phyloP scores from a whole-genome alignment of 2,329 filamentous ascomycete species.

The Talaromyces sp. region DNA sequence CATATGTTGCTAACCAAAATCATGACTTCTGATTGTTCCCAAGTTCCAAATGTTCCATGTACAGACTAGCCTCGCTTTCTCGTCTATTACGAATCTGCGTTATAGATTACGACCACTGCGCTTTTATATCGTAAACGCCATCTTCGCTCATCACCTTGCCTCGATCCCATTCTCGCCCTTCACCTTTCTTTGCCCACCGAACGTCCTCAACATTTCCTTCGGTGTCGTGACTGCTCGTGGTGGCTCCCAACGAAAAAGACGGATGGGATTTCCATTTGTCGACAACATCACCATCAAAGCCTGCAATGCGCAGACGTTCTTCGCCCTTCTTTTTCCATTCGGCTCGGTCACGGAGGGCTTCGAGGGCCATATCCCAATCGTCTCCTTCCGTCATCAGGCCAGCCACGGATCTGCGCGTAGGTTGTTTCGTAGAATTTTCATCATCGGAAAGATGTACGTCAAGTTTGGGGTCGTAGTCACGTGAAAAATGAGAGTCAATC shows the following conservation, averaged over 20 bases:
- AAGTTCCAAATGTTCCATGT: neutral
- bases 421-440: conserved; percentile 58
- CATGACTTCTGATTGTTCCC: neutral
- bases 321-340: conserved; percentile 72
- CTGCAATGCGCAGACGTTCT: conserved; percentile 69
- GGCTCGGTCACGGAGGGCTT: conserved; percentile 73
- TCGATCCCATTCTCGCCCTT: conserved; percentile 63
- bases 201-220: conserved; percentile 62
- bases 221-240: conserved; percentile 6
- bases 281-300: conserved; percentile 72
- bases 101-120: conserved; percentile 40
- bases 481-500: conserved; percentile 77
- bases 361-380: conserved; percentile 76
- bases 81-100: neutral
- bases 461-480: conserved; percentile 54
- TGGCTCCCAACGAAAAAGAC: conserved; percentile 42
- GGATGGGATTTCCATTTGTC: conserved; percentile 64
- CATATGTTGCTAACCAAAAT: neutral
- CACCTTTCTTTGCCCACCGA: conserved; percentile 66
- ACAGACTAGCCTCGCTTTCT: no score
- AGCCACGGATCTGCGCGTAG: conserved; percentile 33
- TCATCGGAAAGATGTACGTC: conserved; percentile 37
- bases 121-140: conserved; percentile 48
- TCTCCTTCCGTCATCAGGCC: conserved; percentile 49
- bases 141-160: conserved; percentile 58